phyloP scores from a whole-genome alignment of 257 asterid species.

The Jacaranda copaia region DNA sequence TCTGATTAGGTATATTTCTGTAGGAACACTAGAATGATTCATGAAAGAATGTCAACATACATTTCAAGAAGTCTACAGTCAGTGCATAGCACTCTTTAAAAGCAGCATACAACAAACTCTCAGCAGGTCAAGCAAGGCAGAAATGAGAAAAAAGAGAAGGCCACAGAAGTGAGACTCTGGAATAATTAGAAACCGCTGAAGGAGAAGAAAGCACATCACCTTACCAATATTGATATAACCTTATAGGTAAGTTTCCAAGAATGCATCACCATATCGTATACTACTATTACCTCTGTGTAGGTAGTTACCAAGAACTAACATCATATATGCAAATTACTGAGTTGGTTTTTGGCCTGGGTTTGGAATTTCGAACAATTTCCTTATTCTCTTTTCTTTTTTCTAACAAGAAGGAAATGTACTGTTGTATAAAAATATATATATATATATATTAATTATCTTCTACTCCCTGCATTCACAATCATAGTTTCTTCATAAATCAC shows the following conservation, averaged over 20 bases:
- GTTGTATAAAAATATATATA: not conserved
- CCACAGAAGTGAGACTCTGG: not conserved
- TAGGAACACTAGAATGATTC: not conserved
- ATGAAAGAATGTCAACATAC: not conserved
- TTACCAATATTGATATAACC: not conserved
- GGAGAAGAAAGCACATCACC: not conserved
- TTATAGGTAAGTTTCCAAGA: not conserved
- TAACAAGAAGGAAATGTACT: not conserved
- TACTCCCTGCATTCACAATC: not conserved
- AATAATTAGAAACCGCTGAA: not conserved
- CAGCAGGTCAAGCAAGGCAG: not conserved
- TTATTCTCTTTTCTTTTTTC: not conserved
- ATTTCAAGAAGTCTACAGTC: not conserved
- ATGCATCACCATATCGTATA: not conserved
- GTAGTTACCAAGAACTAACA: not conserved
- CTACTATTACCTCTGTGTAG: not conserved
- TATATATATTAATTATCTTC: not conserved
- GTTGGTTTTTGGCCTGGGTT: not conserved
- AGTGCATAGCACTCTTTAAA: not conserved
- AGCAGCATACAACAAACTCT: not conserved
- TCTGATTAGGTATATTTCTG: not conserved
- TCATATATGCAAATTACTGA: not conserved
- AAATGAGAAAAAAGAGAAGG: not conserved
- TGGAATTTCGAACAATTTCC: not conserved
- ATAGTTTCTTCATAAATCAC: not conserved